Percentiles rank a stretch among this genome's conserved stretches.
Conservation (phyloP, 176 grass and related monocot genomes). For the Musa troglodytarum region DNA sequence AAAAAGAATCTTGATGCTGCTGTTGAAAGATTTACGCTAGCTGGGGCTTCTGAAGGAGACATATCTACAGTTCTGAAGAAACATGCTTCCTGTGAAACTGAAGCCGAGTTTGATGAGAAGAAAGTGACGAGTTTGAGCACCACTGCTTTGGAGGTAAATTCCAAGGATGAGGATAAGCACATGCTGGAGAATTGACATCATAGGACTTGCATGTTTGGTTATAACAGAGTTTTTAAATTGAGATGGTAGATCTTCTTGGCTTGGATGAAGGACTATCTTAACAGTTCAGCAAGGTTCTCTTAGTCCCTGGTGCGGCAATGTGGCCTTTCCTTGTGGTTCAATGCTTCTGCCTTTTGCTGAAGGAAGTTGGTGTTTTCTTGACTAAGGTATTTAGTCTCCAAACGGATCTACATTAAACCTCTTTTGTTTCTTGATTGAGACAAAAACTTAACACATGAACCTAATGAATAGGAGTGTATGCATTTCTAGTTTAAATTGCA, state of each 20-base stretch:
- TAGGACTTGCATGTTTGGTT: background rate
- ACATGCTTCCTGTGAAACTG: slow-evolving; percentile 62
- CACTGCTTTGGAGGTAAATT: slow-evolving; percentile 31
- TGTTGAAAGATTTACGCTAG: slow-evolving; percentile 76
- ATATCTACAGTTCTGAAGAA: slow-evolving; percentile 80
- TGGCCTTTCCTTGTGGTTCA: background rate
- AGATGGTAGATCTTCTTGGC: background rate
- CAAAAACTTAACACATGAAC: background rate
- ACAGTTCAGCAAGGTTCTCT: background rate
- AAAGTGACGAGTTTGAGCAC: slow-evolving; percentile 26
- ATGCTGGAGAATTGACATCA: slow-evolving; percentile 43
- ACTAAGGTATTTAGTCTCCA: slow-evolving; percentile 17
- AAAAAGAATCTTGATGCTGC: slow-evolving; percentile 82
- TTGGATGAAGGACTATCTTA: background rate
- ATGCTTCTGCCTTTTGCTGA: background rate
- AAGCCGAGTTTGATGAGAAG: slow-evolving; percentile 48
- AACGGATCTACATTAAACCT: background rate
- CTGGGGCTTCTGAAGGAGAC: slow-evolving; percentile 90
- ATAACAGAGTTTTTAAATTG: background rate
- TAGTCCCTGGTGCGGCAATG: background rate
- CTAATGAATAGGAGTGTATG: background rate
- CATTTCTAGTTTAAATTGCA: background rate
- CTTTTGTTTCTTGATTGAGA: too few relatives aligned
- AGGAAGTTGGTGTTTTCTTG: slow-evolving; percentile 12
- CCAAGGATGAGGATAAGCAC: slow-evolving; percentile 44